Base-by-base conservation (phyloP, 1,139 yeast genomes). In the Hansenula sp. region DNA sequence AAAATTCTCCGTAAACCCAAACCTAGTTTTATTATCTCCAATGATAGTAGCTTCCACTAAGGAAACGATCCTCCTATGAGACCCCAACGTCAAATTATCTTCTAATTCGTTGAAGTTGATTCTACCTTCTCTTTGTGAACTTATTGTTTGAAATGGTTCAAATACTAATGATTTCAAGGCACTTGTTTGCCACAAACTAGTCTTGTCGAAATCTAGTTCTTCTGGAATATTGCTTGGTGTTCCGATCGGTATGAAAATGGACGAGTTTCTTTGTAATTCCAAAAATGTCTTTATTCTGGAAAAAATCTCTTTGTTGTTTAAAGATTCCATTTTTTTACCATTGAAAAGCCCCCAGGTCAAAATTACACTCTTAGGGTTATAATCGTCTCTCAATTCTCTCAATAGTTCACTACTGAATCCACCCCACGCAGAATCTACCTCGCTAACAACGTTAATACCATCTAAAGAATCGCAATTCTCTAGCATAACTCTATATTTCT, bases 381-480 rank as follows among this genome's bases (percentile, higher is more conserved):
- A 81, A 50, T 89, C 96, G 61, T 91, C 96, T 42, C 79, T 70
- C 27, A 90, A 47, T 18, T 72, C 74, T 13, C 68, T 59, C 29
- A 90, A 49, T 51, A 82, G 54, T 38, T 72, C 72, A 32, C 69
- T 62, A 1, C 87, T 65, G 53, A 86, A 83, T 0, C 96, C 96
- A 36, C 91, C 84, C 98, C 98, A 93, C 0, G 84, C 85, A 33
- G 79, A 72, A 58, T 86, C 93, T 6, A 83, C 53, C 42, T 89
- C 95, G 0, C 85, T 75, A 2, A 82, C 59, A 0, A 87, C 45
- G 51, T 84, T 85, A 12, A 91, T 50, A 1, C 97, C 97, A 44
- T 76, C 79, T 28, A 90, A 60, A 24, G 69, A 64, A 60, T 93
- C 98, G 57, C 94, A 81, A 49, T 79, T 77, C 58, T 93, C 99